A percentile compares a stretch with the other conserved stretches of the same genome.
Conservation (phyloP, 2,329 filamentous ascomycete species). For the Ascochyta viciae-villosae region DNA sequence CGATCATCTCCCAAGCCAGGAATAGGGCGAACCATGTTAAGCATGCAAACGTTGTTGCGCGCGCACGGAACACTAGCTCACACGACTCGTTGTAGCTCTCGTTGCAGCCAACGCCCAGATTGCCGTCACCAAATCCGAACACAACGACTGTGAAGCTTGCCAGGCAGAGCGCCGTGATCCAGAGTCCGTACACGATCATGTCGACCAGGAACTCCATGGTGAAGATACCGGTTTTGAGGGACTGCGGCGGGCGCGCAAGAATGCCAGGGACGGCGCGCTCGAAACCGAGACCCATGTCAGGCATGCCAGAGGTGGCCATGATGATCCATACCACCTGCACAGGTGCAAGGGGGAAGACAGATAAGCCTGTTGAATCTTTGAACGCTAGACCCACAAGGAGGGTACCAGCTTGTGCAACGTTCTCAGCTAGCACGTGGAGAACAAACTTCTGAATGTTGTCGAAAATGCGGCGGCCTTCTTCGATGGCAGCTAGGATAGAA, state of each 20-base stretch:
- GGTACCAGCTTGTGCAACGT: conserved; percentile 83
- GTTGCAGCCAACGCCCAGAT: conserved; percentile 47
- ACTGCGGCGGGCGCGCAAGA: conserved; percentile 79
- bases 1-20: conserved; percentile 79
- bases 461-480: conserved; percentile 83
- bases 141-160: conserved; percentile 48
- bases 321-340: conserved; percentile 94
- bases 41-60: conserved; percentile 75
- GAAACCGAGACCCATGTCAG: conserved; percentile 83
- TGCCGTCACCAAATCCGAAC: conserved; percentile 43
- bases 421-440: conserved; percentile 75
- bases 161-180: conserved; percentile 43
- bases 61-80: conserved; percentile 57
- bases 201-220: conserved; percentile 48
- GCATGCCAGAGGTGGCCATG: conserved; percentile 84
- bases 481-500: conserved; percentile 81
- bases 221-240: conserved; percentile 49
- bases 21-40: conserved; percentile 80
- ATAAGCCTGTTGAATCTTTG: conserved; percentile 73
- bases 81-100: conserved; percentile 40
- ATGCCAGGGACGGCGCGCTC: conserved; percentile 78
- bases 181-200: conserved; percentile 49
- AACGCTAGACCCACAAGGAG: conserved; percentile 83
- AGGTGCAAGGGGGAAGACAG: conserved; percentile 85
- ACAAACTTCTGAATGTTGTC: conserved; percentile 92